Conservation (phyloP, 1,284 basidiomycete genomes). For the Ustilago sp. region DNA sequence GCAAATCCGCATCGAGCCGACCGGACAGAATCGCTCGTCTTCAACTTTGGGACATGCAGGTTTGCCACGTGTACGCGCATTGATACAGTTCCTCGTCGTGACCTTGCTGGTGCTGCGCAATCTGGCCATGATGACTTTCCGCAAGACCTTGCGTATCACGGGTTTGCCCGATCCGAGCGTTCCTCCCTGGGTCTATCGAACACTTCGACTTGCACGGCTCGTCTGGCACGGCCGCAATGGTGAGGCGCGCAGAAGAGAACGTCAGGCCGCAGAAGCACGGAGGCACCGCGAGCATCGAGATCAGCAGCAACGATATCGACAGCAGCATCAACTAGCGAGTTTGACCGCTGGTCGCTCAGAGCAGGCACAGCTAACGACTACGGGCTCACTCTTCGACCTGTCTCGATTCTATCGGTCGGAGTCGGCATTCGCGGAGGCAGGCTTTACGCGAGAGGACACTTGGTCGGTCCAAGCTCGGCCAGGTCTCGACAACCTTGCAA, state of each 20-base stretch:
- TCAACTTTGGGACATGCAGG: slow-evolving; percentile 25
- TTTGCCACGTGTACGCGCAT: slow-evolving; percentile 22
- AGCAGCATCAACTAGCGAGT: background rate
- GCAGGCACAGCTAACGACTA: background rate
- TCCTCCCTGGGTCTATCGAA: slow-evolving; percentile 31
- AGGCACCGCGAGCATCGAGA: slow-evolving; percentile 5
- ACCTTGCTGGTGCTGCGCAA: slow-evolving; percentile 26
- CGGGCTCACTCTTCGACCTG: background rate
- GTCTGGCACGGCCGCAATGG: slow-evolving; percentile 67
- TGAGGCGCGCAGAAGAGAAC: slow-evolving; percentile 43
- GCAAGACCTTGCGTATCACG: slow-evolving; percentile 11
- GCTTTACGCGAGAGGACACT: background rate
- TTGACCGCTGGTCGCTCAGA: background rate
- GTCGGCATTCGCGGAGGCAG: background rate
- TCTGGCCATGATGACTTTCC: slow-evolving; percentile 12
- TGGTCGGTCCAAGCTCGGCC: background rate
- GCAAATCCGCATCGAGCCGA: slow-evolving; percentile 46
- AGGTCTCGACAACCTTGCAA: background rate
- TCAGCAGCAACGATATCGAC: slow-evolving; percentile 13
- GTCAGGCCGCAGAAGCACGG: slow-evolving; percentile 15
- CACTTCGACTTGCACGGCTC: slow-evolving; percentile 53
- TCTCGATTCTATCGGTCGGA: background rate
- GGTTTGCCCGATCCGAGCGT: slow-evolving; percentile 35
- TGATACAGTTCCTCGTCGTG: slow-evolving; percentile 17
- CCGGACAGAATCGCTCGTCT: slow-evolving; percentile 11